Base-by-base conservation (phyloP, 345 rosid species). In the Ricinus communis region DNA sequence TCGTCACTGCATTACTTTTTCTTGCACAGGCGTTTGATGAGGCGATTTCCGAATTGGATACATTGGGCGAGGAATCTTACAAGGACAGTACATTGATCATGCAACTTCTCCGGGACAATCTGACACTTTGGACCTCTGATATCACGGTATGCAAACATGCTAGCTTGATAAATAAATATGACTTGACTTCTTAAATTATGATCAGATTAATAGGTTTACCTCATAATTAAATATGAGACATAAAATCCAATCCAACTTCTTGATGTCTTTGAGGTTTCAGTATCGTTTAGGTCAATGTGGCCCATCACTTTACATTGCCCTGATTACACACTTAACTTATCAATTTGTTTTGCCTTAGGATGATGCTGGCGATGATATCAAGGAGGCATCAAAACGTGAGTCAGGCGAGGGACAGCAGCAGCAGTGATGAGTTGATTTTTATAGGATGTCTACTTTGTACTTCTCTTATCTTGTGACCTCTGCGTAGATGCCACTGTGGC, bases 41-140 rank as follows among this genome's bases (percentile, higher is more conserved):
- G 84, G 99, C 98, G 62, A 93, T 93, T 71, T 84, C 99, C 71
- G 98, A 92, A 89, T 83, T 95, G 71, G 98, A 95, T 76, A 90
- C 98, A 13, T 65, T 95, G 78, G 98, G 98, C 12, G 99, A 95
- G 85, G 99, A 95, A 77, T 92, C 98, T 41, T 95, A 95, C 96
- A 92, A 92, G 87, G 98, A 95, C 79, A 93, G 97, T 74, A 93
- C 99, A 40, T 76, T 92, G 79, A 95, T 95, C 73, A 95, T 95
- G 99, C 98, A 95, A 84, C 96, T 95, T 73, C 96, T 91, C 73
- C 96, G 97, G 22, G 98, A 95, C 77, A 95, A 95, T 62, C 82
- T 95, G 70, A 95, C 99, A 21, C 94, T 95, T 18, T 95, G 98
- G 99, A 95, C 98, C 71, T 92, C 99, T 66, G 98, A 95, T 83